Conservation (phyloP, 2,329 filamentous ascomycete genomes). For the Cephalotrichum gorgonifer region DNA sequence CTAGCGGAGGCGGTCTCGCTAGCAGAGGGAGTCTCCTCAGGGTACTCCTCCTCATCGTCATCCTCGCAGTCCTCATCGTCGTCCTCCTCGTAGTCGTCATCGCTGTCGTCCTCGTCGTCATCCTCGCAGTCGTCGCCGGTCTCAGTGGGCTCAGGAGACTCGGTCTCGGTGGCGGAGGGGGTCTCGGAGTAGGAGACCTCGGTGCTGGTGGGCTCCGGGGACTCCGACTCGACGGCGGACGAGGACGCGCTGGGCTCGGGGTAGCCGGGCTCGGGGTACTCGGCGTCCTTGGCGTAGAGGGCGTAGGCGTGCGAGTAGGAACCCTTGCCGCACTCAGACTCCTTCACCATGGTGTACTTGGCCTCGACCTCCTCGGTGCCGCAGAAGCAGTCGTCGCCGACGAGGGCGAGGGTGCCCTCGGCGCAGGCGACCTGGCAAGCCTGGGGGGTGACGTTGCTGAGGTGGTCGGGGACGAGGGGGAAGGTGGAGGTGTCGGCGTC, state of each 20-base stretch:
- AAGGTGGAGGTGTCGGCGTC: constrained; percentile 11
- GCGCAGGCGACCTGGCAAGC: constrained; percentile 13
- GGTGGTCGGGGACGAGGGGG: constrained; percentile 8
- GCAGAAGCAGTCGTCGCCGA: constrained; percentile 13
- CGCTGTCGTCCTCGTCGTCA: background rate
- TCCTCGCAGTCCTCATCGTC: background rate
- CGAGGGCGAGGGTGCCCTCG: constrained; percentile 12
- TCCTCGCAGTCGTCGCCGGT: background rate
- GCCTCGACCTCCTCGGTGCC: constrained; percentile 8
- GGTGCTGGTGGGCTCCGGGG: background rate
- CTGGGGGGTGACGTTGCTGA: constrained; percentile 9
- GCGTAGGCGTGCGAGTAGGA: constrained; percentile 7
- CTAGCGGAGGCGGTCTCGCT: background rate
- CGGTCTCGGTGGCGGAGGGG: background rate
- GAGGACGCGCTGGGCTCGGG: background rate
- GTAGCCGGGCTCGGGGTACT: background rate
- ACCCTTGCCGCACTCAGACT: constrained; percentile 10
- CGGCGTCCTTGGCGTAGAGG: constrained; percentile 11
- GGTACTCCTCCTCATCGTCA: background rate
- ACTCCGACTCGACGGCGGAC: constrained; percentile 1
- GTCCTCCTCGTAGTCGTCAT: background rate
- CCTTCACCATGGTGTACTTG: constrained; percentile 10
- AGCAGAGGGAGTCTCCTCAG: too few species aligned
- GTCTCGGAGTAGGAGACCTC: background rate
- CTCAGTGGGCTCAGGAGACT: background rate